These are phyloP conservation scores for Isochrysis galbana DNA, from an alignment of 78 protist genomes.

Conservation along the genomic window DNA sequence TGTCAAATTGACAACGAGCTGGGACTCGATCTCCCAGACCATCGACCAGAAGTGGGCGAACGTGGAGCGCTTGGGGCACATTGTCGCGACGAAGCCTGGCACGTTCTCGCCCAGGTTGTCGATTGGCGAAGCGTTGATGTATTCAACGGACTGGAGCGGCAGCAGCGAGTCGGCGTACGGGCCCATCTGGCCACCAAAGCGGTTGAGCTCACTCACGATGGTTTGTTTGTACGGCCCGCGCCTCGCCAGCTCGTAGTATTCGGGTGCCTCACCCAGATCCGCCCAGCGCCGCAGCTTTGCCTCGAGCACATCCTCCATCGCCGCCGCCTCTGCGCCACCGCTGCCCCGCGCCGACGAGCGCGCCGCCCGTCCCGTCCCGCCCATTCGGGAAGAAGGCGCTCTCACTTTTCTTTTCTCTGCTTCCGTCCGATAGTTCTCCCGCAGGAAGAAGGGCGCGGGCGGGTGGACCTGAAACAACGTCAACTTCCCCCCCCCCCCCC, in stretches of 20 bases:
- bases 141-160: not conserved
- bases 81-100: not conserved
- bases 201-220: not conserved
- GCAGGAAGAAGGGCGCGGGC: no score
- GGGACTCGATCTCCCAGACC: not conserved
- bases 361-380: no score
- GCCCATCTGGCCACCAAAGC: constrained; percentile 10
- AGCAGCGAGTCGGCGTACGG: not conserved
- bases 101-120: not conserved
- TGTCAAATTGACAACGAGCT: not conserved
- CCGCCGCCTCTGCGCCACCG: no score
- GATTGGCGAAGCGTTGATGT: constrained; percentile 15
- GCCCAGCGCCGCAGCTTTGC: not conserved
- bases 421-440: no score
- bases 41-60: not conserved
- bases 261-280: not conserved
- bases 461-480: no score
- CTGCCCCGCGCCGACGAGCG: no score
- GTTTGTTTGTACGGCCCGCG: not conserved
- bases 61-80: constrained; percentile 4
- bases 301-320: not conserved
- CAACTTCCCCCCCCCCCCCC: no score
- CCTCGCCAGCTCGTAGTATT: not conserved
- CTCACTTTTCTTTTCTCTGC: no score
- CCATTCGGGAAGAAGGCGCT: no score